Percentiles rank a stretch among this genome's conserved stretches.
These are phyloP conservation scores for Phtheirospermum japonicum DNA, from an alignment of 257 asterid species.

Conservation along the genomic window DNA sequence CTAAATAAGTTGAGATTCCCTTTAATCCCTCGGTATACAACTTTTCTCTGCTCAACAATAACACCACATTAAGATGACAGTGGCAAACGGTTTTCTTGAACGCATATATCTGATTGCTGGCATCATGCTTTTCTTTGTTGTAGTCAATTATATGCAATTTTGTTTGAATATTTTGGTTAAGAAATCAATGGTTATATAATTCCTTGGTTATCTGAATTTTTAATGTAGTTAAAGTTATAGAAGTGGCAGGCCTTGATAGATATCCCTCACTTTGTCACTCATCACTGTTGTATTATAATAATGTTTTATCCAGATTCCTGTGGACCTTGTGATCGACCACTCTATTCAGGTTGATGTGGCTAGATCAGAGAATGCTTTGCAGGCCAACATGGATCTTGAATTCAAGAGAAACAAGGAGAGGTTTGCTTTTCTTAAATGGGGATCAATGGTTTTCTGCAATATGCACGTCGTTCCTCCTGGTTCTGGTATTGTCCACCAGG, in stretches of 20 bases:
- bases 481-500: slow-evolving; percentile 4
- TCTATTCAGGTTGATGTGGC: slow-evolving; percentile 1
- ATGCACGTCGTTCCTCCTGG: slow-evolving; percentile 5
- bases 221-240: not conserved
- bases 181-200: not conserved
- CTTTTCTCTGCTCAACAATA: slow-evolving; percentile 16
- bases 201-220: not conserved
- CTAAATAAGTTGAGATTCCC: slow-evolving; percentile 6
- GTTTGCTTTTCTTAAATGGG: slow-evolving; percentile 4
- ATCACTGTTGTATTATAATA: not conserved
- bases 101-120: not conserved
- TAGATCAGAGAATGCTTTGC: slow-evolving; percentile 4
- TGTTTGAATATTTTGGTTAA: not conserved
- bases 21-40: slow-evolving; percentile 42
- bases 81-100: not conserved
- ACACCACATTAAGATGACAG: not conserved
- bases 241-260: not conserved
- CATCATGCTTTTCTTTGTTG: not conserved
- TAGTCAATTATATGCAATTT: not conserved
- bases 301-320: slow-evolving; percentile 22
- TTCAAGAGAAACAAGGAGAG: slow-evolving; percentile 7
- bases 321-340: not conserved
- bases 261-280: not conserved
- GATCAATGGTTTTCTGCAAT: not conserved
- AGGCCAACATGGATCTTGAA: slow-evolving; percentile 4